Conservation (phyloP, 371 early-diverging fungal genomes). For the Cokeromyces recurvatus region DNA sequence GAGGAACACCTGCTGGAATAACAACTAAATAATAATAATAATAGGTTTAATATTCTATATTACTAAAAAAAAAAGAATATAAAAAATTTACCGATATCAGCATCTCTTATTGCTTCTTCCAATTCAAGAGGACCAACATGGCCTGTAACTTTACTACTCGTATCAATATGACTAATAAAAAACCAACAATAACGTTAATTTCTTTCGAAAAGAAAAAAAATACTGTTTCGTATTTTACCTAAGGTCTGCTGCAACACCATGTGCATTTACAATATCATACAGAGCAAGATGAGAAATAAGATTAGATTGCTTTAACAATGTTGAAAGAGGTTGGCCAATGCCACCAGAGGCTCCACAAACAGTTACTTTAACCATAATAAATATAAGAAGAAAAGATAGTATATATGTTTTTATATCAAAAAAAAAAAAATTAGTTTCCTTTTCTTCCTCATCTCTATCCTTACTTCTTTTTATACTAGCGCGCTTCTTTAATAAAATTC, state of each 20-base stretch:
- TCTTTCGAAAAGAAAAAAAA: not conserved
- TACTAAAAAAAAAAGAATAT: not conserved
- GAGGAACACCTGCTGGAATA: slow-evolving; percentile 92
- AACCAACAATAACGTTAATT: not conserved
- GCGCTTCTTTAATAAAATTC: too few species aligned
- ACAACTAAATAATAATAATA: slow-evolving; percentile 56
- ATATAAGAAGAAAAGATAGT: not conserved
- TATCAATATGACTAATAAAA: slow-evolving; percentile 56
- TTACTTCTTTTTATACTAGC: too few species aligned
- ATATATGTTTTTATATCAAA: slow-evolving; percentile 14
- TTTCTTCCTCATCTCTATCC: too few species aligned
- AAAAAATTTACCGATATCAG: slow-evolving; percentile 30
- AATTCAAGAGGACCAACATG: slow-evolving; percentile 29
- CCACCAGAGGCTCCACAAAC: slow-evolving; percentile 84
- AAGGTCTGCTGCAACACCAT: slow-evolving; percentile 72
- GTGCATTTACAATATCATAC: slow-evolving; percentile 71
- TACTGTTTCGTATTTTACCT: slow-evolving; percentile 13
- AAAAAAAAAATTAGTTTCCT: slow-evolving; percentile 4
- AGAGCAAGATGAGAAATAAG: slow-evolving; percentile 56
- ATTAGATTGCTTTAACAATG: slow-evolving; percentile 73
- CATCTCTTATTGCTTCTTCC: slow-evolving; percentile 36
- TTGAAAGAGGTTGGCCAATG: slow-evolving; percentile 86
- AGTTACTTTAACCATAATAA: slow-evolving; percentile 63
- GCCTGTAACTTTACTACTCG: slow-evolving; percentile 54
- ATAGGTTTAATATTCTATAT: not conserved